A percentile compares a stretch with the other conserved stretches of the same genome.
phyloP scores from a whole-genome alignment of 441 rosid species.

The Erodium texanum region DNA sequence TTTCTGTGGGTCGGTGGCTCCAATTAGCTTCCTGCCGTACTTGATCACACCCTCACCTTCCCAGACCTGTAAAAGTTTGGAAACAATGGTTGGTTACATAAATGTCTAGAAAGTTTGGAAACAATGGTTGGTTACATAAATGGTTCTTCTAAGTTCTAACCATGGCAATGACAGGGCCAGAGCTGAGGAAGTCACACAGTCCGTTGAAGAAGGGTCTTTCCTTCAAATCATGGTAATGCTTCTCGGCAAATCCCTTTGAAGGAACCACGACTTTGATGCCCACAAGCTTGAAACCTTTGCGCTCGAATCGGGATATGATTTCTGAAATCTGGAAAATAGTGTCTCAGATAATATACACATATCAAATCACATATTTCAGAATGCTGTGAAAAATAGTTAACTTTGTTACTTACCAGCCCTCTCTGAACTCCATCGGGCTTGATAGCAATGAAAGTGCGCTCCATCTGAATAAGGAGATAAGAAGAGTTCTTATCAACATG shows the following conservation, averaged over 20 bases:
- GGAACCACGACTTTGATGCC: constrained; percentile 72
- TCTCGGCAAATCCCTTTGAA: constrained; percentile 74
- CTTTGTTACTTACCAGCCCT: constrained; percentile 56
- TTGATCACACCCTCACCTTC: constrained; percentile 94
- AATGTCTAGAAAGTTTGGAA: constrained; percentile 7
- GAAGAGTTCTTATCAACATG: neutral
- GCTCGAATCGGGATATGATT: constrained; percentile 80
- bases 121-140: constrained; percentile 11
- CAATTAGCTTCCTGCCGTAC: constrained; percentile 87
- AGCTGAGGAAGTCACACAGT: constrained; percentile 90
- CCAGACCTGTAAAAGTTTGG: constrained; percentile 55
- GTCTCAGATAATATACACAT: neutral
- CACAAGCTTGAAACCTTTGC: constrained; percentile 94
- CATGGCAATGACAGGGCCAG: constrained; percentile 94
- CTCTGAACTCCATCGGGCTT: constrained; percentile 96
- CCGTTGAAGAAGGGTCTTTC: constrained; percentile 92
- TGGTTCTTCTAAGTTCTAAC: constrained; percentile 29
- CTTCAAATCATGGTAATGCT: constrained; percentile 84
- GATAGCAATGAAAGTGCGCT: constrained; percentile 91
- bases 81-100: constrained; percentile 10
- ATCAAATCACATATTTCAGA: too few relatives aligned
- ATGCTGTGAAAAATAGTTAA: too few relatives aligned
- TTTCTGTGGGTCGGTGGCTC: constrained; percentile 97
- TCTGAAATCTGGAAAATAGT: constrained; percentile 56
- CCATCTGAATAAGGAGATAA: constrained; percentile 40